Conservation (phyloP, 768 basidiomycete genomes). For the Scleroderma citrinum region DNA sequence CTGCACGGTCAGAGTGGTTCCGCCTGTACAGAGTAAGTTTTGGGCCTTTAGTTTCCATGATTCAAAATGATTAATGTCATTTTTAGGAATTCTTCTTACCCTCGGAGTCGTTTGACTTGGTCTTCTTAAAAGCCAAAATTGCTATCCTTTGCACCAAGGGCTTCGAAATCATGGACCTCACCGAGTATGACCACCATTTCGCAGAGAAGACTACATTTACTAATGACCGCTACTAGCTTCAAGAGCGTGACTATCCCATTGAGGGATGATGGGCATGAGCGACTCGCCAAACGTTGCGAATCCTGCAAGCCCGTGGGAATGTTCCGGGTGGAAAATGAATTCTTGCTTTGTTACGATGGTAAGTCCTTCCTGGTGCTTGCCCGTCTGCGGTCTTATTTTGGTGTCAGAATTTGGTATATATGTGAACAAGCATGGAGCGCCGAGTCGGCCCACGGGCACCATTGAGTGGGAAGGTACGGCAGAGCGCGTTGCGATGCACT, state of each 20-base stretch:
- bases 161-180: conserved; percentile 96
- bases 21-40: conserved; percentile 66
- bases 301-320: conserved; percentile 81
- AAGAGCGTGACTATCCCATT: conserved; percentile 87
- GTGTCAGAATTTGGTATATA: conserved; percentile 81
- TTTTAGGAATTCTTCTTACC: conserved; percentile 84
- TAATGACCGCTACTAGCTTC: conserved; percentile 43
- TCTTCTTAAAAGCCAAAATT: conserved; percentile 91
- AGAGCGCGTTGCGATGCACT: conserved; percentile 83
- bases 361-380: conserved; percentile 12
- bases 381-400: conserved; percentile 4
- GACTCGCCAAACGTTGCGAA: conserved; percentile 76
- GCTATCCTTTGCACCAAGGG: conserved; percentile 91
- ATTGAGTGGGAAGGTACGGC: conserved; percentile 96
- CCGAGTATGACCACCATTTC: conserved; percentile 55
- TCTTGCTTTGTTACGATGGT: conserved; percentile 88
- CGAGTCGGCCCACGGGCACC: conserved; percentile 59
- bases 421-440: conserved; percentile 88
- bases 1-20: conserved; percentile 91
- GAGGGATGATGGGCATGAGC: conserved; percentile 64
- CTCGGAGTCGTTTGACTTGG: conserved; percentile 83
- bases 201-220: background rate
- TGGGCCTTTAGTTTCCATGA: background rate
- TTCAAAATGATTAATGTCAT: background rate
- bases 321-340: conserved; percentile 87